Evolutionary conservation across 2,329 filamentous ascomycete genomes (phyloP), one percentile per base, ranked within the genome.

Genomic region (Metarhizium brunneum): DNA sequence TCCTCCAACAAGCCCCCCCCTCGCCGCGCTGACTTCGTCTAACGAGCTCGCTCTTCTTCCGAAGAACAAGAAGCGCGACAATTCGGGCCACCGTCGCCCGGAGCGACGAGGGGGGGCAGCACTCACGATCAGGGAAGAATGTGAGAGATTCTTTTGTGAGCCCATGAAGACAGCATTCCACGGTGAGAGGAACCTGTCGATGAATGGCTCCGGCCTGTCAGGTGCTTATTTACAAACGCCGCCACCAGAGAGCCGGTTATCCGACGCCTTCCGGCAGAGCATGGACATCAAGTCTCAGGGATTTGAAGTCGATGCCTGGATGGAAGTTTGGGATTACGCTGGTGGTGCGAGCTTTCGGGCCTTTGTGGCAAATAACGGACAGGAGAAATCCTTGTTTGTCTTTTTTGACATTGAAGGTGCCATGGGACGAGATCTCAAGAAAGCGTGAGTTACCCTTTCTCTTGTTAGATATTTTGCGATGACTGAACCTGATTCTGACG

Each of bases 71-170:
- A 74, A 69, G 67, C 69, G 69, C 66, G 71, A 73, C 61, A 69
- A 68, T 63, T 70, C 70, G 65, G 70, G 69, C 65, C 65, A 65
- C 62, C 51, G 54, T 40, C 69, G 68, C 68, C 69, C 71, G 69
- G 73, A 75, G 71, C 78, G 82, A 70, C 81, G 81, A 87, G 88
- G 88, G 88, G 91, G 91, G 90, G 91, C 91, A 86, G 85, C 90
- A 88, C 85, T 89, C 77, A 86, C 86, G 79, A 95, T 96, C 82
- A 91, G 88, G 89, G 91, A 88, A 91, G 91, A 96, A 90, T 95
- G 92, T 96, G 92, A 96, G 91, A 96, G 92, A 82, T 92, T 96
- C 87, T 95, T 96, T 84, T 96, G 92, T 79, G 90, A 92, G 87
- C 87, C 86, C 82, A 89, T 96, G 85, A 88, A 84, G 78, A 79